phyloP scores from a whole-genome alignment of 345 rosid genomes.

The Euphorbia pulcherrima region DNA sequence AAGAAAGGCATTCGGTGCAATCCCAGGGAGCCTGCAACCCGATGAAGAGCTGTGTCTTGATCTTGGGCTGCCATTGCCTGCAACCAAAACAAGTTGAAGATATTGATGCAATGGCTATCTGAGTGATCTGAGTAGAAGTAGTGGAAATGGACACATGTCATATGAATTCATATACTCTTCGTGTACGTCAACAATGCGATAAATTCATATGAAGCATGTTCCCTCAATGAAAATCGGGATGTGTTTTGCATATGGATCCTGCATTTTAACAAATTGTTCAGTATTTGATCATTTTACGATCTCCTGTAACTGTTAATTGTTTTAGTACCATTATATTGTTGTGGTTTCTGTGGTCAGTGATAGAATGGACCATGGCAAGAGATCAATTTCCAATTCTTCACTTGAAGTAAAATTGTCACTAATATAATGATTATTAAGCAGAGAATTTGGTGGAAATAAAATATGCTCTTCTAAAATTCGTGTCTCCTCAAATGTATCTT shows the following conservation, averaged over 20 bases:
- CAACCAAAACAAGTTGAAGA: slow-evolving; percentile 16
- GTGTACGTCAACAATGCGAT: neutral
- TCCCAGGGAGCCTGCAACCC: slow-evolving; percentile 72
- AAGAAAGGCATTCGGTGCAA: slow-evolving; percentile 77
- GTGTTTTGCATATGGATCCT: neutral
- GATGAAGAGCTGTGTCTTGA: slow-evolving; percentile 73
- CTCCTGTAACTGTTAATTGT: neutral
- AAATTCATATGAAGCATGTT: neutral
- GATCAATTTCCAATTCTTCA: no score
- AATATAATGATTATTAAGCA: no score
- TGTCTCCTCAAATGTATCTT: no score
- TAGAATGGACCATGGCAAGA: no score
- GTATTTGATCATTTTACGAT: neutral
- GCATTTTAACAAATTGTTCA: neutral
- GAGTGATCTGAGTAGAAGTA: neutral
- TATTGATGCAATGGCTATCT: slow-evolving; percentile 1
- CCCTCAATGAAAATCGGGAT: neutral
- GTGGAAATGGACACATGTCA: neutral
- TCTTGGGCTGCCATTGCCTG: slow-evolving; percentile 56
- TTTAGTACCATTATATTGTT: neutral
- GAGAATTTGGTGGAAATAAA: no score
- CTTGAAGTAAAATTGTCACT: no score
- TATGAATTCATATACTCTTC: neutral
- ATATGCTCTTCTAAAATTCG: no score
- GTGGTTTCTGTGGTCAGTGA: neutral